Conservation (phyloP, 257 asterid genomes). For the Linaria vulgaris region DNA sequence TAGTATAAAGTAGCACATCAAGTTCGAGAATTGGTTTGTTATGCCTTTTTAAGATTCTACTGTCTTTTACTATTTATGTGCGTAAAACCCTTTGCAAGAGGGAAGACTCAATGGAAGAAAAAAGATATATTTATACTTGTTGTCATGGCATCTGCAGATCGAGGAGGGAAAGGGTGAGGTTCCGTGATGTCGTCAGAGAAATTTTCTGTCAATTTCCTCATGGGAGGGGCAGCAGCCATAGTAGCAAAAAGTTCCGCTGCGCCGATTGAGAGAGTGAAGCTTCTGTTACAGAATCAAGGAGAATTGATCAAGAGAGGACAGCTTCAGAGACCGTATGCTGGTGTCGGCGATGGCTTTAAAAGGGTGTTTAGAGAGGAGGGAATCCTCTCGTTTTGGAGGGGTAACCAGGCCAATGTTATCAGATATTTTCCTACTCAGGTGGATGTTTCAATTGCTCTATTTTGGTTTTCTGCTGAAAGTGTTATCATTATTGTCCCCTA, state of each 20-base stretch:
- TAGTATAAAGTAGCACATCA: background rate
- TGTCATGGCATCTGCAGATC: conserved; percentile 35
- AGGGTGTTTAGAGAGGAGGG: conserved; percentile 84
- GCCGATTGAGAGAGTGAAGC: conserved; percentile 97
- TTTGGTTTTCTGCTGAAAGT: background rate
- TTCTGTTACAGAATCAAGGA: conserved; percentile 94
- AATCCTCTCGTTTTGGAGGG: conserved; percentile 81
- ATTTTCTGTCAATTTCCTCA: conserved; percentile 67
- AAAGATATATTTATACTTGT: background rate
- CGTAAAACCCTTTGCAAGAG: background rate
- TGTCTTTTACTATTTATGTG: background rate
- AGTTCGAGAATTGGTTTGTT: background rate
- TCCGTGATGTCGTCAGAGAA: conserved; percentile 63
- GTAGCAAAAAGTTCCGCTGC: conserved; percentile 87
- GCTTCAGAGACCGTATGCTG: conserved; percentile 70
- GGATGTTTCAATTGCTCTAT: conserved; percentile 18
- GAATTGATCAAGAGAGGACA: conserved; percentile 85
- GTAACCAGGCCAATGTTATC: conserved; percentile 91
- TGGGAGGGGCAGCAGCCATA: conserved; percentile 84
- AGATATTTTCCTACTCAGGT: conserved; percentile 99
- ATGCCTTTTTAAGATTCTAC: background rate
- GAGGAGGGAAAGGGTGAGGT: conserved; percentile 40
- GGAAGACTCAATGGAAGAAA: background rate
- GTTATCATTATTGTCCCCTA: background rate
- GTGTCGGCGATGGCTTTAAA: conserved; percentile 65